Percentiles rank a stretch among this genome's conserved stretches.
These are phyloP conservation scores for Linnemannia elongata DNA, from an alignment of 192 early-diverging fungal genomes.

Conservation along the genomic window DNA sequence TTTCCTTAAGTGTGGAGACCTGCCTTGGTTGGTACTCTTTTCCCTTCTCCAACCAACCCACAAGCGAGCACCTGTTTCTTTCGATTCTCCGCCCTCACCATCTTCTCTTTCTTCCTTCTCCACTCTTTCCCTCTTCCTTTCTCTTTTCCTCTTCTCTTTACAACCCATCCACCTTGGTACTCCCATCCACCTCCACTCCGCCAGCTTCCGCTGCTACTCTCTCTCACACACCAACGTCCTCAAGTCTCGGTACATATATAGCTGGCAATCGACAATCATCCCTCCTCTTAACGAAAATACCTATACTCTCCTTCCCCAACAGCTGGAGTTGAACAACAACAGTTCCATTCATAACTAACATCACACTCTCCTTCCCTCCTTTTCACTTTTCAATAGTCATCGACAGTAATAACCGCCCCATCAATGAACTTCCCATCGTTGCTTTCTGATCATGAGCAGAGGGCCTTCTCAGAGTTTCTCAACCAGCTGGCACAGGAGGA, in stretches of 20 bases:
- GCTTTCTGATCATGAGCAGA: slow-evolving; percentile 57
- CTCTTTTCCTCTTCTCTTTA: background rate
- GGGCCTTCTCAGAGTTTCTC: slow-evolving; percentile 55
- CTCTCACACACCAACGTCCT: background rate
- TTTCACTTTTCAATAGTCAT: background rate
- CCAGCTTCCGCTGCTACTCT: background rate
- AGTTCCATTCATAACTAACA: background rate
- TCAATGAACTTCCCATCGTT: slow-evolving; percentile 50
- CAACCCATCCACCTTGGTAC: background rate
- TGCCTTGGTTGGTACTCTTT: background rate
- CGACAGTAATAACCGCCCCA: background rate
- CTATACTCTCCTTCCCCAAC: background rate
- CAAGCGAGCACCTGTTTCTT: background rate
- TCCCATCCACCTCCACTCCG: background rate
- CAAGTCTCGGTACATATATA: background rate
- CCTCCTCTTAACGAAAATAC: background rate
- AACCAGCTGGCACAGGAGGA: slow-evolving; percentile 55
- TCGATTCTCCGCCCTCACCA: background rate
- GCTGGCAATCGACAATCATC: background rate
- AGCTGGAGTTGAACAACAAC: background rate
- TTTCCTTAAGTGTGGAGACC: background rate
- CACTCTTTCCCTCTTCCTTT: background rate
- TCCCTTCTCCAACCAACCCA: background rate
- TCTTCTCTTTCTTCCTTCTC: background rate
- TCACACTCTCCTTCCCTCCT: background rate